Conservation (phyloP, 768 basidiomycete genomes). For the Agaricus subrufescens region DNA sequence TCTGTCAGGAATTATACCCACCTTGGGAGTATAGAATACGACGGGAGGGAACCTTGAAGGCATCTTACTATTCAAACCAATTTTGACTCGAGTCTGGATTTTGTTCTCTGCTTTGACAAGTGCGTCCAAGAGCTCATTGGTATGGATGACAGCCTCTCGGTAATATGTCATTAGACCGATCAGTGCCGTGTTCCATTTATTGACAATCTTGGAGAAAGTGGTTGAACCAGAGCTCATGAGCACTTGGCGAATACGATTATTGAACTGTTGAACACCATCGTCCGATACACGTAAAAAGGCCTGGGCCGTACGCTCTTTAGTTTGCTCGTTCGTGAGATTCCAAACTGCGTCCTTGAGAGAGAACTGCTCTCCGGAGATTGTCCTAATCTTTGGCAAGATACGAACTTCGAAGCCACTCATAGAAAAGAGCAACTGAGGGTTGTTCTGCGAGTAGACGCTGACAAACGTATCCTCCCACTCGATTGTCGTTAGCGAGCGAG, state of each 20-base stretch:
- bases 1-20: slow-evolving; percentile 17
- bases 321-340: slow-evolving; percentile 96
- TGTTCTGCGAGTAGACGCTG: slow-evolving; percentile 95
- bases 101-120: slow-evolving; percentile 99
- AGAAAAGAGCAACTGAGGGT: slow-evolving; percentile 95
- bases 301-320: slow-evolving; percentile 96
- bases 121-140: slow-evolving; percentile 91
- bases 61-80: slow-evolving; percentile 99
- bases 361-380: slow-evolving; percentile 94
- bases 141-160: slow-evolving; percentile 96
- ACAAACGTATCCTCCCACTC: slow-evolving; percentile 99
- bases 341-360: slow-evolving; percentile 94
- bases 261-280: slow-evolving; percentile 94
- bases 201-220: slow-evolving; percentile 98
- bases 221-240: slow-evolving; percentile 98
- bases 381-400: slow-evolving; percentile 93
- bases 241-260: slow-evolving; percentile 94
- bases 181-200: slow-evolving; percentile 95
- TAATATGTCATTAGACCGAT: slow-evolving; percentile 98
- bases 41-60: slow-evolving; percentile 98
- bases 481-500: slow-evolving; percentile 93
- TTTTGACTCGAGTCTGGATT: slow-evolving; percentile 99
- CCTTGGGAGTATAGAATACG: slow-evolving; percentile 94
- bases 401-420: slow-evolving; percentile 99
- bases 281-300: slow-evolving; percentile 98